Base-by-base conservation (phyloP, 768 basidiomycete species). In the Porphyrellus cyaneotinctus region DNA sequence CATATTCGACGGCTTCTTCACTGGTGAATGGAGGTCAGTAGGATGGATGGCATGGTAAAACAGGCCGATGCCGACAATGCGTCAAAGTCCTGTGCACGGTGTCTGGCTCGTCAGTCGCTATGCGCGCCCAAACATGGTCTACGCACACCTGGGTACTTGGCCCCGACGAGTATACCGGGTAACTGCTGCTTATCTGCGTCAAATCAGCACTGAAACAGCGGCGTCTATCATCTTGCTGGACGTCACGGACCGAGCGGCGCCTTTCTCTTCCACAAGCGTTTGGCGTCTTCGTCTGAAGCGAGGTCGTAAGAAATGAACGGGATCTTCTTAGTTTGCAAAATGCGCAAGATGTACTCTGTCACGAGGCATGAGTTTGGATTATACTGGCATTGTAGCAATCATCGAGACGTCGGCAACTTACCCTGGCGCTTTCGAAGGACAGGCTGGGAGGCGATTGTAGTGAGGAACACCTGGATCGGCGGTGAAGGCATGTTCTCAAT, bases 391-490 rank as follows among this genome's bases (percentile, higher is more conserved):
- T n/a, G n/a, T n/a, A n/a, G n/a, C 37, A 2, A 31, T 15, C 8
- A 50, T 49, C 36, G 14, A 20, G n/a, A 14, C 23, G 35, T 14
- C 11, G n/a, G 36, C 30, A 9, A 57, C 68, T 30, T 41, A 84
- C 90, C 89, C 81, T 93, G 91, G 23, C 88, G 83, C 60, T 87
- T 82, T 58, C 91, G 76, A 54, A 93, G 75, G 46, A 80, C 78
- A 2, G 87, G 82, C 64, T 91, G 86, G 43, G 88, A 88, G 3
- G 85, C 87, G 57, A 93, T 92, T 15, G 91, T 93, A n/a, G 91
- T 93, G 49, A 92, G 78, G 67, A 90, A 92, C 36, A 72, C 65
- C 61, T 87, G 82, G 53, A 93, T 85, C 9, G 91, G 91, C 7
- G 91, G 91, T n/a, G 89, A 81, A 48, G 84, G 77, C 87, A 88